Evolutionary conservation across 1,139 yeast genomes (phyloP), one percentile per base, ranked within the genome.

Genomic region (Hemisphaericaspora lyxosophila): DNA sequence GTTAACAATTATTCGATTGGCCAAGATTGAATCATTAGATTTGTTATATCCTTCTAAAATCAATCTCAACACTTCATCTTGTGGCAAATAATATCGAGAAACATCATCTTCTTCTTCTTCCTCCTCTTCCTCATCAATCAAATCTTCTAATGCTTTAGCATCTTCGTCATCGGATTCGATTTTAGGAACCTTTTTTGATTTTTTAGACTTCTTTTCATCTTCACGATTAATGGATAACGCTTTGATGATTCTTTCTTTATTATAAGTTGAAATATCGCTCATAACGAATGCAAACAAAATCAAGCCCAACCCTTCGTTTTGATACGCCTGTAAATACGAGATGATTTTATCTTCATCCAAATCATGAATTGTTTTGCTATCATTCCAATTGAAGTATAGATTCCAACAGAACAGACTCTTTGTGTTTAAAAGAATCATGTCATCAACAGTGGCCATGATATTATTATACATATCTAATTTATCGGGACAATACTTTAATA

Each of bases 381-480:
- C 96, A 25, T 63, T 49, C 84, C 92, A 85, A 50, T 92, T 96
- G 48, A 89, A 78, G 49, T 79, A 80, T 11, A 84, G 55, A 35
- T 75, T 70, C 95, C 96, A 92, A 1, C 92, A 88, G 28, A 76
- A 64, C 20, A 75, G 64, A 18, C 82, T 79, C 0, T 73, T 70
- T 12, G 82, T 76, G 29, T 77, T 74, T 11, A 92, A 78, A 19
- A 83, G 62, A 3, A 89, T 79, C 82, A 90, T 78, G 27, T 85
- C 95, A 15, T 79, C 83, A 1, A 81, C 78, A 72, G 80, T 70
- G 9, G 75, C 78, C 36, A 65, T 64, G 4, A 88, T 64, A 30
- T 75, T 72, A 2, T 49, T 48, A n/a, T 63, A 61, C 35, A 73
- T 56, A 1, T 45, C 33, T 4, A 41, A 42, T 13, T 63, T 62